These are phyloP conservation scores for Gloeostereum incarnatum DNA, from an alignment of 768 basidiomycete genomes.

Conservation along the genomic window DNA sequence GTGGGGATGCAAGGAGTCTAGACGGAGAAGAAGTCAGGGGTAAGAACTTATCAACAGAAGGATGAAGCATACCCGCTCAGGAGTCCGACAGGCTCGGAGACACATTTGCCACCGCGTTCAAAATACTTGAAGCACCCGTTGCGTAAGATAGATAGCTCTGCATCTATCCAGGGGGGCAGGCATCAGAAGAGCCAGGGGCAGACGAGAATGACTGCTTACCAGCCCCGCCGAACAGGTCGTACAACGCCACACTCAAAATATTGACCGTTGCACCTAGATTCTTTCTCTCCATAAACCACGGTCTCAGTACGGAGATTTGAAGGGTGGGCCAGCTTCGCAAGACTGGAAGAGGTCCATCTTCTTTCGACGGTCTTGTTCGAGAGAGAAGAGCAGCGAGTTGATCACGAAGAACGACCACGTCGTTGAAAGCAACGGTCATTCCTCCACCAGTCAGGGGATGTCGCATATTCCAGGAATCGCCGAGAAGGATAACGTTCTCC, in stretches of 20 bases:
- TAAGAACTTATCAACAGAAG: background rate
- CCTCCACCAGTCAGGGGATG: conserved; percentile 97
- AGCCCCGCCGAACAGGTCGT: conserved; percentile 91
- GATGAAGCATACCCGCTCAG: conserved; percentile 62
- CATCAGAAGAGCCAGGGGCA: background rate
- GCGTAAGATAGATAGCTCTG: conserved; percentile 51
- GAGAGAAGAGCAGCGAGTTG: no score
- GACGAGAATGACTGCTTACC: conserved; percentile 1
- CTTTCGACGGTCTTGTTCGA: no score
- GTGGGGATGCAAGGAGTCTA: conserved; percentile 78
- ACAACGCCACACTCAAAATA: conserved; percentile 89
- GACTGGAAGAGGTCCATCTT: conserved; percentile 21
- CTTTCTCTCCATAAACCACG: conserved; percentile 87
- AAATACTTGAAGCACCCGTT: conserved; percentile 97
- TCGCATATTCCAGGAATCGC: conserved; percentile 98
- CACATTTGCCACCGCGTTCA: conserved; percentile 82
- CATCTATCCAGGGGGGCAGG: conserved; percentile 31
- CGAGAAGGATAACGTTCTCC: conserved; percentile 60
- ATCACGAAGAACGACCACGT: conserved; percentile 65
- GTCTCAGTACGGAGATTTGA: conserved; percentile 39
- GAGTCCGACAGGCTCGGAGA: conserved; percentile 83
- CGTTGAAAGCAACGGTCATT: conserved; percentile 93
- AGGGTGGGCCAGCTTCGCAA: conserved; percentile 43
- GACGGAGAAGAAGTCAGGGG: conserved; percentile 6
- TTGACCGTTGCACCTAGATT: conserved; percentile 81